Percentiles rank a stretch among this genome's conserved stretches.
phyloP scores from a whole-genome alignment of 371 early-diverging fungal genomes.

The Mortierella sp. region DNA sequence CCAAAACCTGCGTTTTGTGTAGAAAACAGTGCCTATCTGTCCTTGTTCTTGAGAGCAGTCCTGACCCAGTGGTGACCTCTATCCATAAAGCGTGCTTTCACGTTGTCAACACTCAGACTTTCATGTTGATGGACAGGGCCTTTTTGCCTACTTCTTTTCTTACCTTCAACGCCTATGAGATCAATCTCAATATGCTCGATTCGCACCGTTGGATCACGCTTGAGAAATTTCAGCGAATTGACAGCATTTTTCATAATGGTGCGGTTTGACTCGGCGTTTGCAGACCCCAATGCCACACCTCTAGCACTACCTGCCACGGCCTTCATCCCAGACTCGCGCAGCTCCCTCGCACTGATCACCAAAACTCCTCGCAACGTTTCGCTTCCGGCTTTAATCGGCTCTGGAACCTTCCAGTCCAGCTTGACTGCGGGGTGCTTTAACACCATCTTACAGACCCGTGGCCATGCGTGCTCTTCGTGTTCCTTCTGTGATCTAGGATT shows the following conservation, averaged over 20 bases:
- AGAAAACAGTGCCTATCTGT: slow-evolving; percentile 43
- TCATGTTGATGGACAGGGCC: no score
- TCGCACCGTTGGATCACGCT: slow-evolving; percentile 16
- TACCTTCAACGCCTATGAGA: slow-evolving; percentile 42
- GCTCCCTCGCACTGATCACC: slow-evolving; percentile 33
- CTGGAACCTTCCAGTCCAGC: slow-evolving; percentile 43
- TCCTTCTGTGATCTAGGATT: background rate
- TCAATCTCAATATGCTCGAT: slow-evolving; percentile 40
- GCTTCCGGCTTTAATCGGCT: slow-evolving; percentile 51
- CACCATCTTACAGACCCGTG: slow-evolving; percentile 38
- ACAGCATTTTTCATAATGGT: background rate
- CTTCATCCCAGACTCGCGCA: slow-evolving; percentile 16
- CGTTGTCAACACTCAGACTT: no score
- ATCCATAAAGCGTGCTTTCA: background rate
- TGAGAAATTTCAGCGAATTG: background rate
- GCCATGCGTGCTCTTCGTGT: background rate
- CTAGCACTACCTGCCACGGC: slow-evolving; percentile 6
- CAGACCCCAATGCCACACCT: background rate
- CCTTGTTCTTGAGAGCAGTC: slow-evolving; percentile 32
- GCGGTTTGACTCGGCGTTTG: background rate
- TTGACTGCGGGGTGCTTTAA: slow-evolving; percentile 33
- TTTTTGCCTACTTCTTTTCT: background rate
- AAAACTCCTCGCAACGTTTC: slow-evolving; percentile 37
- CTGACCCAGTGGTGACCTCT: slow-evolving; percentile 37
- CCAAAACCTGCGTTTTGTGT: slow-evolving; percentile 28